Percentiles rank a stretch among this genome's conserved stretches.
These are phyloP conservation scores for Orobanche coerulescens DNA, from an alignment of 257 asterid genomes.

Conservation along the genomic window DNA sequence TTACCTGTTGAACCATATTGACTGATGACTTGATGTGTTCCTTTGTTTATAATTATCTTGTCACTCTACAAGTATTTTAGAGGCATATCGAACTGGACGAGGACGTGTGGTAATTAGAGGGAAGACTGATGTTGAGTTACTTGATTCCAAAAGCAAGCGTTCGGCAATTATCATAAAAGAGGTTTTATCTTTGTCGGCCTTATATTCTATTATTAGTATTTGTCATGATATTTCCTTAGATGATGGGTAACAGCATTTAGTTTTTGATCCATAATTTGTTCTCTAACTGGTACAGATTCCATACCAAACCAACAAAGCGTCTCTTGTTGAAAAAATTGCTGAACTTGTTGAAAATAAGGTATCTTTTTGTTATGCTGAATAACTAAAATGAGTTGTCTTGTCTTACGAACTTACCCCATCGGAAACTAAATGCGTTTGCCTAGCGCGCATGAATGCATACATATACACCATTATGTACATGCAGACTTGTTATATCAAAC, in stretches of 20 bases:
- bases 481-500: background rate
- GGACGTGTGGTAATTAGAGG: slow-evolving; percentile 93
- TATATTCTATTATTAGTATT: slow-evolving; percentile 16
- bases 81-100: slow-evolving; percentile 92
- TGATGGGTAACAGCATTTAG: background rate
- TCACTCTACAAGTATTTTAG: slow-evolving; percentile 55
- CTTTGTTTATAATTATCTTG: background rate
- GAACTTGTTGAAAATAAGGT: slow-evolving; percentile 95
- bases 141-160: slow-evolving; percentile 77
- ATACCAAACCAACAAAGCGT: slow-evolving; percentile 93
- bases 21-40: background rate
- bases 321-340: slow-evolving; percentile 91
- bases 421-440: background rate
- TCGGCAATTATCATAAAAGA: slow-evolving; percentile 88
- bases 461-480: background rate
- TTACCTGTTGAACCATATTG: background rate
- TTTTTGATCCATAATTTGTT: slow-evolving; percentile 1
- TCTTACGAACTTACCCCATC: background rate
- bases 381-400: background rate
- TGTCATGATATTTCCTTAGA: slow-evolving; percentile 1
- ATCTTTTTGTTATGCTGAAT: slow-evolving; percentile 17
- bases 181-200: slow-evolving; percentile 40
- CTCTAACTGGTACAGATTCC: slow-evolving; percentile 59
- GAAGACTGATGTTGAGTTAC: slow-evolving; percentile 82
- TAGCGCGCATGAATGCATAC: background rate